Evolutionary conservation across 192 early-diverging fungal genomes (phyloP).

Genomic region (Backusella luteola): DNA sequence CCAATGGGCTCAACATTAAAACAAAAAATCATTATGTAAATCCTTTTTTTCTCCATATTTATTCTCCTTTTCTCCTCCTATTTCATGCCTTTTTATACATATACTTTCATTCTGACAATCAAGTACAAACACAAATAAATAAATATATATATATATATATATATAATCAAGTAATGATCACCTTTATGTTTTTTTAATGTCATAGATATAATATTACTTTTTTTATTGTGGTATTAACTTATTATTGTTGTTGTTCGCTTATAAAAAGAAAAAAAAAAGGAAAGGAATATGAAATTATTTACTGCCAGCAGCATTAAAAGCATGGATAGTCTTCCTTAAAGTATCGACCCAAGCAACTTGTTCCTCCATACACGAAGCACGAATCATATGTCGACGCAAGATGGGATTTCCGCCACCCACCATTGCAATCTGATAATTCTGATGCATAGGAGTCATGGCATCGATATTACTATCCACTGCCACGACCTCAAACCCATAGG

Average conservation of each 20-base stretch:
- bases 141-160: no score
- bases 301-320: slow-evolving; percentile 12
- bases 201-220: neutral
- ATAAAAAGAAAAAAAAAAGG: no score
- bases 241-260: neutral
- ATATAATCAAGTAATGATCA: no score
- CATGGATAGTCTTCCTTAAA: neutral
- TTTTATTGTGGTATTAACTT: neutral
- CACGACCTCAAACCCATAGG: slow-evolving; percentile 22
- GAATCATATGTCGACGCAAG: slow-evolving; percentile 8
- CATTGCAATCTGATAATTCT: neutral
- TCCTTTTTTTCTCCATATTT: neutral
- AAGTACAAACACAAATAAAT: neutral
- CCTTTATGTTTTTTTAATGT: neutral
- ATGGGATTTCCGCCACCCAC: neutral
- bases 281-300: neutral
- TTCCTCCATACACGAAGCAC: slow-evolving; percentile 7
- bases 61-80: neutral
- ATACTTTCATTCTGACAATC: neutral
- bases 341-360: slow-evolving; percentile 16
- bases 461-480: neutral
- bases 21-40: neutral
- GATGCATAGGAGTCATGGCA: neutral
- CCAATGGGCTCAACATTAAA: slow-evolving; percentile 87
- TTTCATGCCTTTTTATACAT: neutral